Evolutionary conservation across 169 alveolate genomes (phyloP), one percentile per base, ranked within the genome.

Genomic region (Plasmodium adleri): DNA sequence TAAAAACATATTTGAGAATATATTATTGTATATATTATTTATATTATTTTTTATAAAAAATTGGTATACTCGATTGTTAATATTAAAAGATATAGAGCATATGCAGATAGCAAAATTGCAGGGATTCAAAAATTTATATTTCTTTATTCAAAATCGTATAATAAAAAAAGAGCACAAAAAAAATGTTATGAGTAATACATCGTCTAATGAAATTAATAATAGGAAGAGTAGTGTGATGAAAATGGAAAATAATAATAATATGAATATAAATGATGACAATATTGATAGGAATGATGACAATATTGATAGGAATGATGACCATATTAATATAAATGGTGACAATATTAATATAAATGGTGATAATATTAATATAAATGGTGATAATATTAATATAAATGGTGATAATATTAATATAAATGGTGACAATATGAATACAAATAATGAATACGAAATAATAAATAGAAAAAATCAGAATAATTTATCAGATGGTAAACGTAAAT

Each of bases 91-190:
- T 70, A 70, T 83, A 32, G 91, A 83, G 12, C 91, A 83, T 63
- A 83, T 83, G 85, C 26, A 83, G 13, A 83, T 83, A 70, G 91
- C 91, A n/a, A 67, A 32, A 32, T 45, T 83, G 39, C 91, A 83
- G 45, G 91, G 68, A 28, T 83, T 63, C 45, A 83, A 83, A 39
- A 83, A 83, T 68, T 63, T 83, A 70, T 83, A 68, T 26, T 83
- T 83, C 47, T 83, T 83, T 70, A 83, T 83, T 43, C 91, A 83
- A 17, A 63, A 78, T 20, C 89, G 89, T 0, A 63, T 78, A 70
- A 12, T 62, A 15, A 49, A 39, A 2, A 67, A 43, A 50, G 63
- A 66, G 8, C 47, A 39, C 1, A 39, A 39, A 20, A 43, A 54
- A 5, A 71, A 43, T 4, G 15, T 26, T 17, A 56, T 26, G 52